Evolutionary conservation across 257 asterid genomes (phyloP).

Genomic region (Solanum medicagineum): DNA sequence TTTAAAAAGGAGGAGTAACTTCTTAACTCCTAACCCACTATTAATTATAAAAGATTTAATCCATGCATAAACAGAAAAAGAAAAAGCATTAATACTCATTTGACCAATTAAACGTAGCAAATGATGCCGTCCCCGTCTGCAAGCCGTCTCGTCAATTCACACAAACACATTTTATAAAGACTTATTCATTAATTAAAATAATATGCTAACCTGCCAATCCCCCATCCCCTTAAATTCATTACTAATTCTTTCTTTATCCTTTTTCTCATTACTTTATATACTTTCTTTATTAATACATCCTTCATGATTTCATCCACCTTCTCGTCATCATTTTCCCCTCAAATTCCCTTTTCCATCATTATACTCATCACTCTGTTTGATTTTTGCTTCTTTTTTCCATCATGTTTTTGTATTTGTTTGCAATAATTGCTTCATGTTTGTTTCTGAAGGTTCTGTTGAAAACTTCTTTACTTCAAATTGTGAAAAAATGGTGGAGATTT

Average conservation of each 20-base stretch:
- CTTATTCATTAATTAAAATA: neutral
- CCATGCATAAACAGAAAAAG: neutral
- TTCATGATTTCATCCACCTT: conserved; percentile 2
- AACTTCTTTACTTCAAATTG: conserved; percentile 29
- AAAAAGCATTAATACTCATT: neutral
- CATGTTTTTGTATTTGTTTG: conserved; percentile 33
- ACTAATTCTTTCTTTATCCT: neutral
- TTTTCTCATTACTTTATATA: neutral
- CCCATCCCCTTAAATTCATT: neutral
- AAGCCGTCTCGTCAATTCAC: neutral
- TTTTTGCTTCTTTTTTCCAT: neutral
- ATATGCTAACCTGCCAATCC: neutral
- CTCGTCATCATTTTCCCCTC: neutral
- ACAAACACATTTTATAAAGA: neutral
- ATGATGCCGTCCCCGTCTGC: neutral
- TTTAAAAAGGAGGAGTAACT: neutral
- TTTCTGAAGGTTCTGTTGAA: conserved; percentile 26
- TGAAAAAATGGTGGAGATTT: conserved; percentile 35
- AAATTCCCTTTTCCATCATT: neutral
- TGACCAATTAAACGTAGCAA: neutral
- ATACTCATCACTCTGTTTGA: neutral
- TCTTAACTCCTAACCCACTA: neutral
- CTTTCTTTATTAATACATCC: neutral
- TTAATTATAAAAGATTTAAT: no score
- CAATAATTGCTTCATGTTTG: conserved; percentile 12